Evolutionary conservation across 2,329 filamentous ascomycete genomes (phyloP).

Genomic region (Clonostachys byssicola): DNA sequence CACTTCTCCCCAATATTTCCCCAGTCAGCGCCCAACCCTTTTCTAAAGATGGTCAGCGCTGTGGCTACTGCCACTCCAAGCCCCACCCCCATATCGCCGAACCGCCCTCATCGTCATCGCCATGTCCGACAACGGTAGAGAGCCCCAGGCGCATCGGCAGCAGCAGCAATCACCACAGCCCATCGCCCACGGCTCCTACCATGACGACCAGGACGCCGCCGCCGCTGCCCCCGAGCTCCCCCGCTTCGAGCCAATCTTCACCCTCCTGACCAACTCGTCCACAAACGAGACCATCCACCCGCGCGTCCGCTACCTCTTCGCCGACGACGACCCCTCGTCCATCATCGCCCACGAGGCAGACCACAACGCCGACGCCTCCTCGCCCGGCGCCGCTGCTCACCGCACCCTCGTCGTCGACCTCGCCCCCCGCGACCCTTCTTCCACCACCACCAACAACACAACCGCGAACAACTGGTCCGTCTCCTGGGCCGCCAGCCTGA

Average conservation of each 20-base stretch:
- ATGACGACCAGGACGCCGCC: constrained; percentile 8
- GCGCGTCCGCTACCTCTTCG: constrained; percentile 86
- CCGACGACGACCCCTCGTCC: constrained; percentile 85
- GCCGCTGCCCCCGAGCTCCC: constrained; percentile 13
- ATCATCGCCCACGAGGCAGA: constrained; percentile 64
- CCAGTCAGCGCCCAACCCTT: background rate
- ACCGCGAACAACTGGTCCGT: constrained; percentile 44
- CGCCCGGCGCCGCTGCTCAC: constrained; percentile 13
- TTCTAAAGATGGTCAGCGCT: background rate
- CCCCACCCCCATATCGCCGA: background rate
- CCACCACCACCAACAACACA: background rate
- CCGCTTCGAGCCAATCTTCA: constrained; percentile 77
- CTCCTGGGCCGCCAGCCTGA: constrained; percentile 67
- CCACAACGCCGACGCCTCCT: constrained; percentile 1
- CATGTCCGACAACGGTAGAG: constrained; percentile 16
- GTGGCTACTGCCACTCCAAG: too few species aligned
- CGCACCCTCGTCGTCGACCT: constrained; percentile 55
- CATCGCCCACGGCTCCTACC: constrained; percentile 2
- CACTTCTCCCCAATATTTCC: background rate
- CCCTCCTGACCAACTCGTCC: constrained; percentile 73
- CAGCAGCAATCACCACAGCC: constrained; percentile 5
- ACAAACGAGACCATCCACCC: constrained; percentile 77
- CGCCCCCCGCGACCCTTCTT: constrained; percentile 18
- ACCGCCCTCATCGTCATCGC: background rate
- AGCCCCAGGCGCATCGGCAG: constrained; percentile 4